A percentile compares a stretch with the other conserved stretches of the same genome.
Conservation (phyloP, 495 filamentous ascomycete genomes). For the Talaromyces proteolyticus region DNA sequence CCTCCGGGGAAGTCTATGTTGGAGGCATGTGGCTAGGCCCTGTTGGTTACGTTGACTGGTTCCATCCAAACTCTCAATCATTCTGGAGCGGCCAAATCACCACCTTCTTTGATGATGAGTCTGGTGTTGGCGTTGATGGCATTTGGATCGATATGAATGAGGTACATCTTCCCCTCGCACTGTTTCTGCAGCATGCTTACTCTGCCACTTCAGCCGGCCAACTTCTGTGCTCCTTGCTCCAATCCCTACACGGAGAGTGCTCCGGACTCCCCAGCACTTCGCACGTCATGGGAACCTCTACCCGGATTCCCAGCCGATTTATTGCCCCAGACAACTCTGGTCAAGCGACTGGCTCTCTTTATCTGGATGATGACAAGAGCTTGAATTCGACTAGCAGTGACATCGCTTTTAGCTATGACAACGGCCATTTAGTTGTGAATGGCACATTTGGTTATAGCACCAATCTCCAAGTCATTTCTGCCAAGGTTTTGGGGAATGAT, state of each 20-base stretch:
- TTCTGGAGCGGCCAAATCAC: constrained; percentile 8
- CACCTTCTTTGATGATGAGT: background rate
- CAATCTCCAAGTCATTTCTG: background rate
- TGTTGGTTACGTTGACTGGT: constrained; percentile 16
- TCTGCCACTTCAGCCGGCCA: constrained; percentile 24
- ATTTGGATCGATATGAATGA: constrained; percentile 21
- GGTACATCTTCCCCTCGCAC: background rate
- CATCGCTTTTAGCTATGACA: background rate
- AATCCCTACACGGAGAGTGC: constrained; percentile 52
- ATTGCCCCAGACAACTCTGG: constrained; percentile 6
- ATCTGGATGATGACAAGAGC: constrained; percentile 7
- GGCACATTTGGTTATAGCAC: background rate
- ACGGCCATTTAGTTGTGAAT: background rate
- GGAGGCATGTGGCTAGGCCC: constrained; percentile 16
- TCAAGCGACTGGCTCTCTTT: constrained; percentile 4
- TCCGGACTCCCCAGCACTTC: constrained; percentile 52
- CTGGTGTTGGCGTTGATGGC: constrained; percentile 7
- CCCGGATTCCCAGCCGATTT: constrained; percentile 13
- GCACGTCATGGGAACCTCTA: background rate
- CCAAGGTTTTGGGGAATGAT: background rate
- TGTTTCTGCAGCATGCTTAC: background rate
- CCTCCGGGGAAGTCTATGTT: constrained; percentile 7
- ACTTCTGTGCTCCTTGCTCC: constrained; percentile 67
- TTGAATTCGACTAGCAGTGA: background rate
- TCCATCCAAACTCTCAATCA: constrained; percentile 9